Evolutionary conservation across 2,329 filamentous ascomycete species (phyloP), one percentile per base, ranked within the genome.

Genomic region (Fusarium sp.): DNA sequence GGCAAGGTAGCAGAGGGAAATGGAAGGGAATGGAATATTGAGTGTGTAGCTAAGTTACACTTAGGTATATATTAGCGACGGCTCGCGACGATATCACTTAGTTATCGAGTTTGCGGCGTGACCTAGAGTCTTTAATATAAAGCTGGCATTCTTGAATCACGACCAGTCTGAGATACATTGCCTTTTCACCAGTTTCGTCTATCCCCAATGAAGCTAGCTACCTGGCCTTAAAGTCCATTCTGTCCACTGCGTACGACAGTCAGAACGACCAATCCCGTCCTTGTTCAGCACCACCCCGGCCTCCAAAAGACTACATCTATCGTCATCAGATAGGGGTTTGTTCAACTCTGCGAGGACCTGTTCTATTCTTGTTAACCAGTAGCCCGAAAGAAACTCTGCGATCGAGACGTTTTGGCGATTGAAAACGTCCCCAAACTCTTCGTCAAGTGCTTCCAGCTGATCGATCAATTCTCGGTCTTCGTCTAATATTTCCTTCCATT

Each of bases 231-330:
- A 1, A n/a, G 3, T n/a, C 15, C 1, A 39, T 39, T 3, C 7
- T 0, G 13, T 15, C 0, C 9, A 3, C 22, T n/a, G 8, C 4
- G 6, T 3, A 41, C 7, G 5, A 3, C 3, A 20, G 36, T 6
- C 9, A 15, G 9, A 15, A 4, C 5, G 16, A 24, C 3, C 3
- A 3, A 7, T 2, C 0, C 2, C 3, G 0, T 26, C 9, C 4
- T 57, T 15, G 1, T 47, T 13, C 13, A 58, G 31, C 14, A 48
- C 6, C 0, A 62, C 51, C 0, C 51, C 60, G 0, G n/a, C 13
- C 1, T 9, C 24, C 7, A 12, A 9, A 1, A 62, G 7, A 5
- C 9, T 0, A 7, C 10, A 4, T 28, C 9, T 57, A 1, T 36
- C 18, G 0, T 33, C 7, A 22, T 16, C 5, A 18, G 7, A 0